Evolutionary conservation across 257 asterid species (phyloP), one percentile per base, ranked within the genome.

Genomic region (Nicotiana sylvestris): DNA sequence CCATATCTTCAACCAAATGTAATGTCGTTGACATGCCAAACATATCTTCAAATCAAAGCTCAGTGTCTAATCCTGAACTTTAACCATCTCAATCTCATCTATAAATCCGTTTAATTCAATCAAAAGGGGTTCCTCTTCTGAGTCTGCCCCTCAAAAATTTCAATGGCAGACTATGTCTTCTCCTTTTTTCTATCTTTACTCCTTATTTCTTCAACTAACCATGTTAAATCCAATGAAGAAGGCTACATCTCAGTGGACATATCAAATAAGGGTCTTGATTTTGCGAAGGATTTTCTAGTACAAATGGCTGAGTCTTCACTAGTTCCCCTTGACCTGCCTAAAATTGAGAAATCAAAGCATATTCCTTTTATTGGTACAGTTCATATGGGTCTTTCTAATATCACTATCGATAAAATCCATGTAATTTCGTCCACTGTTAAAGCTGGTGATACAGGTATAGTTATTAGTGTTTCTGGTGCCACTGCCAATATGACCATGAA

Each of bases 201-300:
- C 12, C 37, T 89, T 16, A 49, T 87, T 78, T 16, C 66, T 76
- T 78, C 86, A 17, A 68, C n/a, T 77, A 21, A 30, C 66, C 77
- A 25, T 65, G 88, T 81, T 80, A 85, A 83, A 85, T 90, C 98
- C 27, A 67, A 79, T 11, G 92, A 88, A 82, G 91, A 90, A 77
- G 98, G 95, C 64, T 74, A 88, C 65, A 83, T 96, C 83, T 78
- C 90, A 12, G 87, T 88, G 1, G 91, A 87, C 61, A 68, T 94
- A 85, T 93, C 96, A 57, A 88, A 92, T 87, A 91, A 82, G 70
- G 99, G 99, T 53, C 97, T 96, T 30, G 93, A 90, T 53, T 94
- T 93, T 87, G 82, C 91, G 46, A 93, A 96, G 86, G 89, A 87
- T 77, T 86, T 92, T 84, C 85, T 96, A 76, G 82, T 96, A 17